Conservation (phyloP, 495 filamentous ascomycete genomes). For the Penicillium argentinense region DNA sequence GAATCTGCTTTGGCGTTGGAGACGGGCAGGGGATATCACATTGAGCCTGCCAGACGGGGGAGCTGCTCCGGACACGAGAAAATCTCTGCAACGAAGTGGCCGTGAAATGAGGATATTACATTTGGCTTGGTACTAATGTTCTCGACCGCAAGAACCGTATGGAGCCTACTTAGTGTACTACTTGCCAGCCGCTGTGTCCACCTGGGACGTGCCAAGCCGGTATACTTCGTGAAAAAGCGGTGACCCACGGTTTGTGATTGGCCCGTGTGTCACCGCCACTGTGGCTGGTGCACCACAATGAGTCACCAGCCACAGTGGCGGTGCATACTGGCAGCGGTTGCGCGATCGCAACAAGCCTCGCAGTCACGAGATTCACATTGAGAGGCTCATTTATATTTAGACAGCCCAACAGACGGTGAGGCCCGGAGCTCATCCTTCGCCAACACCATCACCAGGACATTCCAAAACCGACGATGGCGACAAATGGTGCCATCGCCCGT, state of each 20-base stretch:
- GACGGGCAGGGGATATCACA: constrained; percentile 1
- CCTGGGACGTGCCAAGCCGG: no score
- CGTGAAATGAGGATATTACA: no score
- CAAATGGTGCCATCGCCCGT: constrained; percentile 17
- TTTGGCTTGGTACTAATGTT: no score
- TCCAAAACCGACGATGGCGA: constrained; percentile 8
- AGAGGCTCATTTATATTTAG: background rate
- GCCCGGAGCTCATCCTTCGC: no score
- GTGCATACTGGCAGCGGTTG: constrained; percentile 8
- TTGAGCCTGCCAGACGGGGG: background rate
- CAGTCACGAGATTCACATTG: no score
- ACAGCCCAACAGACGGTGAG: background rate
- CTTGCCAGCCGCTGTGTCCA: background rate
- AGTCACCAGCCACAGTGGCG: constrained; percentile 17
- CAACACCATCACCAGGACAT: background rate
- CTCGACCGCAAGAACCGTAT: no score
- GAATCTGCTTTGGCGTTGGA: background rate
- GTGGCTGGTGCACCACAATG: constrained; percentile 28
- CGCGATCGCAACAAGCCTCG: no score
- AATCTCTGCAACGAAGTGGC: no score
- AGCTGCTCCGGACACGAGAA: no score
- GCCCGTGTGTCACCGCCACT: constrained; percentile 31
- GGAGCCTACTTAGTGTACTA: background rate
- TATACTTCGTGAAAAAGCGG: no score
- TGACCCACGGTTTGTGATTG: constrained; percentile 36